Evolutionary conservation across 306 rosid genomes (phyloP).

Genomic region (Comarum palustre): DNA sequence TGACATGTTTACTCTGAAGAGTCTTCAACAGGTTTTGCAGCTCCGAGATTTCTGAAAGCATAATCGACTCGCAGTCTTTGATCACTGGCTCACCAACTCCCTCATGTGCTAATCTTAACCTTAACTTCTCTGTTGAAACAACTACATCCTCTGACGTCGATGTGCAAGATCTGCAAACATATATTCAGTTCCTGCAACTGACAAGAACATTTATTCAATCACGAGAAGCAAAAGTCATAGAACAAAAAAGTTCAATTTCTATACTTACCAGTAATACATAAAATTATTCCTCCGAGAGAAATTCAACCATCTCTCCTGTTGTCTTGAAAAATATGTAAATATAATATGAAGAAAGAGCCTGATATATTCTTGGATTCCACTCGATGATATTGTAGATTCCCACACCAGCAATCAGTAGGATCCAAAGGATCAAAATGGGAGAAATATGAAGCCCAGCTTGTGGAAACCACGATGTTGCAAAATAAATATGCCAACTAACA

Average conservation of each 20-base stretch:
- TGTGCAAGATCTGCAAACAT: conserved; percentile 84
- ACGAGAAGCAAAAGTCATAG: conserved; percentile 19
- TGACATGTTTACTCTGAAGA: no score
- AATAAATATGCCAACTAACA: conserved; percentile 61
- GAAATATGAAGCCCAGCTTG: conserved; percentile 70
- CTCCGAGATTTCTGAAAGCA: no score
- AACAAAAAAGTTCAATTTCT: conserved; percentile 7
- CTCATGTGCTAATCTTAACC: no score
- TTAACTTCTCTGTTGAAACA: no score
- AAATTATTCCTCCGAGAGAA: conserved; percentile 72
- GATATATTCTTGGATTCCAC: conserved; percentile 75
- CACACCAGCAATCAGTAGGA: conserved; percentile 50
- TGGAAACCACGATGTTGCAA: conserved; percentile 84
- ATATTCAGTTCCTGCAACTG: conserved; percentile 69
- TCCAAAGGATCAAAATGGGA: conserved; percentile 70
- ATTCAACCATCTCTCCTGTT: conserved; percentile 71
- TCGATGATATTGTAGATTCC: conserved; percentile 70
- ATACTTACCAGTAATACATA: conserved; percentile 67
- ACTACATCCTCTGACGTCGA: no score
- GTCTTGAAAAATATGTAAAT: conserved; percentile 59
- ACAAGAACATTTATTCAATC: conserved; percentile 27
- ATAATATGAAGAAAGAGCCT: conserved; percentile 79
- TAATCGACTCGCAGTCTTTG: no score
- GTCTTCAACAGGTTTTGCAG: no score
- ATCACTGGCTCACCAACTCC: no score